Evolutionary conservation across 768 basidiomycete genomes (phyloP).

Genomic region (Phaeolepiota aurea): DNA sequence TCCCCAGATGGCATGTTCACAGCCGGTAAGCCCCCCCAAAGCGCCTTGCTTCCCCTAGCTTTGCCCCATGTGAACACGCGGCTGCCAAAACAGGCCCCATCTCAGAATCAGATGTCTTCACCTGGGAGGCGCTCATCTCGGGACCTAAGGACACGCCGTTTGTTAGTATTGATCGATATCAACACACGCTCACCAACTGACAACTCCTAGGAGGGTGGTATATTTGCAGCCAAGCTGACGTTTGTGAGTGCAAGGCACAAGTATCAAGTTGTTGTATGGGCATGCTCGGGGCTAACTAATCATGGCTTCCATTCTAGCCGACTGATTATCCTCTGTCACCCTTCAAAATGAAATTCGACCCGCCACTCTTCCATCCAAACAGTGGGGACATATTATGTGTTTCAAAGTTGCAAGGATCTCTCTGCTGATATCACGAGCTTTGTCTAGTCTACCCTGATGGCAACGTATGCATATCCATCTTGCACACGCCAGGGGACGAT

Average conservation of each 20-base stretch:
- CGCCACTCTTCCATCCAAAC: slow-evolving; percentile 95
- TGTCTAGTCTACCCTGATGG: slow-evolving; percentile 87
- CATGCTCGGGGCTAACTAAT: neutral
- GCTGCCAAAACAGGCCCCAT: slow-evolving; percentile 54
- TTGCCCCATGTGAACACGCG: slow-evolving; percentile 4
- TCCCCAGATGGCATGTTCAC: slow-evolving; percentile 96
- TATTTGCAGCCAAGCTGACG: slow-evolving; percentile 86
- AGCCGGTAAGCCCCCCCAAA: slow-evolving; percentile 55
- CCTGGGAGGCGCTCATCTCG: slow-evolving; percentile 91
- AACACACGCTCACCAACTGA: slow-evolving; percentile 1
- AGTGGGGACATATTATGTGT: too few relatives aligned
- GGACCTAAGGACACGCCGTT: slow-evolving; percentile 95
- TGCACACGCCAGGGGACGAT: slow-evolving; percentile 90
- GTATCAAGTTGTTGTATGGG: too few relatives aligned
- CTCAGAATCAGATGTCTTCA: slow-evolving; percentile 90
- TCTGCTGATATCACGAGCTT: too few relatives aligned
- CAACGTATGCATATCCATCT: slow-evolving; percentile 95
- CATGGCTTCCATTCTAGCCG: slow-evolving; percentile 39
- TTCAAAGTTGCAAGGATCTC: too few relatives aligned
- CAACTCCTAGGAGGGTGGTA: slow-evolving; percentile 79
- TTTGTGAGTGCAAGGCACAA: slow-evolving; percentile 61
- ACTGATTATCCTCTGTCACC: slow-evolving; percentile 94
- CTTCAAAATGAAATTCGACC: slow-evolving; percentile 99
- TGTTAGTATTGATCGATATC: slow-evolving; percentile 32
- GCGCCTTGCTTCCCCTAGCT: neutral